Evolutionary conservation across 176 grass and related monocot species (phyloP).

Genomic region (Cymbopogon citratus): DNA sequence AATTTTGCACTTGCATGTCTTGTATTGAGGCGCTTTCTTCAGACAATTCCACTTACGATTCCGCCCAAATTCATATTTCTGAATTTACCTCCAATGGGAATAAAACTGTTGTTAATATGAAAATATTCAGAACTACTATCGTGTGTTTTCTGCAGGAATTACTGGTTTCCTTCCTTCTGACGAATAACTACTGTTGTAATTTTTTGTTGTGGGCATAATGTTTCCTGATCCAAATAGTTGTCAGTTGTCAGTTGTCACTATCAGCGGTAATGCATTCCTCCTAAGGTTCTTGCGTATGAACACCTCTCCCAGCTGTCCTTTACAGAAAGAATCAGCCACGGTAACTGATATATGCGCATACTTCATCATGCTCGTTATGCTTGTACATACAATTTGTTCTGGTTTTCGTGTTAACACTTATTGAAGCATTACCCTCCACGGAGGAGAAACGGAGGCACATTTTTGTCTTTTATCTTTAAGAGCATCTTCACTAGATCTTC

Average conservation of each 20-base stretch:
- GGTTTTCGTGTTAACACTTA: too few relatives aligned
- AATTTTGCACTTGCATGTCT: not conserved
- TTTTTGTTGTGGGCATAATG: not conserved
- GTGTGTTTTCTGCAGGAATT: not conserved
- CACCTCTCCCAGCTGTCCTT: too few relatives aligned
- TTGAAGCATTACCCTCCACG: slow-evolving; percentile 10
- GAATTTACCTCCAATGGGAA: not conserved
- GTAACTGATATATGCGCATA: too few relatives aligned
- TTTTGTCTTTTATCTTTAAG: slow-evolving; percentile 17
- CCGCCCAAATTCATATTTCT: not conserved
- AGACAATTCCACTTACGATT: not conserved
- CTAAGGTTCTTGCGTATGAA: too few relatives aligned
- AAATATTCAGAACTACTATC: not conserved
- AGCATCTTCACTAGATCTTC: too few relatives aligned
- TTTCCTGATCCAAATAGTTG: not conserved
- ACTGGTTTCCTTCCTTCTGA: too few relatives aligned
- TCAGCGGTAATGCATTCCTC: too few relatives aligned
- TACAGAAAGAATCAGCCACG: too few relatives aligned
- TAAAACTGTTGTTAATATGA: not conserved
- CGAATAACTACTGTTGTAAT: too few relatives aligned
- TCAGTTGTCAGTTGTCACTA: too few relatives aligned
- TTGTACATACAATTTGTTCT: not conserved
- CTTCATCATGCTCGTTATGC: too few relatives aligned
- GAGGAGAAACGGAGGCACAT: not conserved
- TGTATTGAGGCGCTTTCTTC: not conserved